phyloP scores from a whole-genome alignment of 2,329 filamentous ascomycete genomes.

The Bipolaris zeicola region DNA sequence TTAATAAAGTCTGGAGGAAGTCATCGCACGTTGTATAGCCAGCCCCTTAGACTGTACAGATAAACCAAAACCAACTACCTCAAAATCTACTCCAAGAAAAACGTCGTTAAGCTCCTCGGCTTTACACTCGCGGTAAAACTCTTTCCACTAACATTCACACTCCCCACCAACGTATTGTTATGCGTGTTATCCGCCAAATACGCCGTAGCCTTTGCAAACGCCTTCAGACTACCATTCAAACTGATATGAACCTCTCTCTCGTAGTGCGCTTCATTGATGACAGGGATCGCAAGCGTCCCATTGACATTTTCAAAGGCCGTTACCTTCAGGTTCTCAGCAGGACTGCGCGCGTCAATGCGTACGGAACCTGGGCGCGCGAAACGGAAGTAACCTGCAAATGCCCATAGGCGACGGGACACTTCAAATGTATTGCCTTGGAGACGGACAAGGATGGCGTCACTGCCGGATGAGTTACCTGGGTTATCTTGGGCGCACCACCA shows the following conservation, averaged over 20 bases:
- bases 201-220: neutral
- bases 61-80: neutral
- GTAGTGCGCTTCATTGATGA: constrained; percentile 38
- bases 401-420: constrained; percentile 44
- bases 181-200: constrained; percentile 14
- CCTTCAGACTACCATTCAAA: neutral
- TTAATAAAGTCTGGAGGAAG: no score
- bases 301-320: constrained; percentile 37
- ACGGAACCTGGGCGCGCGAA: constrained; percentile 46
- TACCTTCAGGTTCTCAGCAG: constrained; percentile 28
- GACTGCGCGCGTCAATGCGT: constrained; percentile 38
- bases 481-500: constrained; percentile 53
- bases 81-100: constrained; percentile 9
- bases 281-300: constrained; percentile 33
- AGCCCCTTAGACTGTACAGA: no score
- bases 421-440: constrained; percentile 35
- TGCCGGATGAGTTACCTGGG: constrained; percentile 31
- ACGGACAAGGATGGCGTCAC: constrained; percentile 22
- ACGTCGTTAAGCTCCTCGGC: constrained; percentile 8
- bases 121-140: constrained; percentile 1
- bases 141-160: neutral
- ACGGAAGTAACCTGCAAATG: constrained; percentile 45
- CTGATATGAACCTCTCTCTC: constrained; percentile 10
- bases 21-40: no score
- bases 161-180: constrained; percentile 12